phyloP scores from a whole-genome alignment of 805 yeast species.

The Candida coquimbonensis region DNA sequence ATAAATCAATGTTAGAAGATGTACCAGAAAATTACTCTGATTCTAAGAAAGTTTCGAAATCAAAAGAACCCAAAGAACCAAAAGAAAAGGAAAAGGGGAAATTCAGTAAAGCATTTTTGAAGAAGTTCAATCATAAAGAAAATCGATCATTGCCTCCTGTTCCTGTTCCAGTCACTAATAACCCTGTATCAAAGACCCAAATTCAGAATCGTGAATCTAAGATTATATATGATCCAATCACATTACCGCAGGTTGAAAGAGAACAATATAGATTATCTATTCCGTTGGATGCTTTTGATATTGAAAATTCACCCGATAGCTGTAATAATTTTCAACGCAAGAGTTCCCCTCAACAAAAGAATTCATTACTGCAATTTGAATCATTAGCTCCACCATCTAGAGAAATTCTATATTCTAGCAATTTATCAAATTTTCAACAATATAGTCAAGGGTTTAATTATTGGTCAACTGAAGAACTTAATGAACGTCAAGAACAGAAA shows the following conservation, averaged over 20 bases:
- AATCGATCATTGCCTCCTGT: neutral
- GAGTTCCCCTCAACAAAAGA: neutral
- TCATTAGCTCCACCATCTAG: slow-evolving; percentile 11
- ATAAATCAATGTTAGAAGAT: slow-evolving; percentile 19
- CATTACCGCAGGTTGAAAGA: slow-evolving; percentile 20
- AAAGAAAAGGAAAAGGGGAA: neutral
- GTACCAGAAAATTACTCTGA: slow-evolving; percentile 6
- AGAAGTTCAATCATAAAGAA: neutral
- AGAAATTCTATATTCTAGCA: neutral
- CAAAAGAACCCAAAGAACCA: neutral
- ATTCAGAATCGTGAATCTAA: neutral
- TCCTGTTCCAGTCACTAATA: neutral
- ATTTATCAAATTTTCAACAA: neutral
- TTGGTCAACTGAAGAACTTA: slow-evolving; percentile 10
- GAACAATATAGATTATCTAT: slow-evolving; percentile 22
- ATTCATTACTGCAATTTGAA: slow-evolving; percentile 3
- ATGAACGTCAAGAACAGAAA: neutral
- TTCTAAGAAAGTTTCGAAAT: neutral
- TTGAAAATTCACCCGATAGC: slow-evolving; percentile 1
- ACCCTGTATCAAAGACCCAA: too few species aligned
- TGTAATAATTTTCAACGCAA: neutral
- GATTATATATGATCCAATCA: slow-evolving; percentile 17
- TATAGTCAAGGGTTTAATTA: slow-evolving; percentile 8
- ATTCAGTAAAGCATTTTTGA: neutral
- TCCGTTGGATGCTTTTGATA: slow-evolving; percentile 20